Conservation (phyloP, 176 grass and related monocot genomes). For the Eragrostis nindensis region DNA sequence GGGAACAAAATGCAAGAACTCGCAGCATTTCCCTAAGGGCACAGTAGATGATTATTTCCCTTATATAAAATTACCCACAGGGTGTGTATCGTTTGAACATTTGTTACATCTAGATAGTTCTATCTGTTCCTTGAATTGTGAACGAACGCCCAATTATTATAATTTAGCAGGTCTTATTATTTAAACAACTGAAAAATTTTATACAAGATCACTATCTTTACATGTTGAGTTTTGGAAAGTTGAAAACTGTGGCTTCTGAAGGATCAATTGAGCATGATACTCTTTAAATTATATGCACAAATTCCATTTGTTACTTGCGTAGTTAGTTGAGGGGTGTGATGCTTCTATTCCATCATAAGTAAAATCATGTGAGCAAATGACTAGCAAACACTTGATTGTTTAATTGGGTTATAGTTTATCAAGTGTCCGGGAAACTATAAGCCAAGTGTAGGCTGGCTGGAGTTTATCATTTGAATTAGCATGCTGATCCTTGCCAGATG, state of each 20-base stretch:
- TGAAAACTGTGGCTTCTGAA: background rate
- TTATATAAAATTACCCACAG: background rate
- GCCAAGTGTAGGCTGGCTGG: background rate
- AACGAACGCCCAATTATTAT: background rate
- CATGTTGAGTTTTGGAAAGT: background rate
- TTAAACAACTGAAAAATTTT: background rate
- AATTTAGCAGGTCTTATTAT: background rate
- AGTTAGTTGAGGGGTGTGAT: background rate
- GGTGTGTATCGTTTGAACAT: background rate
- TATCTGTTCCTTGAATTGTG: conserved; percentile 12
- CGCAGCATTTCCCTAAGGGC: background rate
- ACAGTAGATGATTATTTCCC: background rate
- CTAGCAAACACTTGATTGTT: background rate
- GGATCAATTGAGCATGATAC: background rate
- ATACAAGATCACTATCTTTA: background rate
- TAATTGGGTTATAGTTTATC: background rate
- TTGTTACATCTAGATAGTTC: background rate
- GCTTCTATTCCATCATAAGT: background rate
- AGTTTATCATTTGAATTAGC: background rate
- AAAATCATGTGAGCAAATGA: background rate
- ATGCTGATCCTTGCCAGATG: background rate
- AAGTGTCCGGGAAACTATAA: background rate
- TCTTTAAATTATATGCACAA: background rate
- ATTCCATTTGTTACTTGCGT: background rate
- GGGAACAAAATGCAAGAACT: conserved; percentile 3